A percentile compares a stretch with the other conserved stretches of the same genome.
Evolutionary conservation across 192 early-diverging fungal genomes (phyloP).

Genomic region (Lobosporangium transversale): DNA sequence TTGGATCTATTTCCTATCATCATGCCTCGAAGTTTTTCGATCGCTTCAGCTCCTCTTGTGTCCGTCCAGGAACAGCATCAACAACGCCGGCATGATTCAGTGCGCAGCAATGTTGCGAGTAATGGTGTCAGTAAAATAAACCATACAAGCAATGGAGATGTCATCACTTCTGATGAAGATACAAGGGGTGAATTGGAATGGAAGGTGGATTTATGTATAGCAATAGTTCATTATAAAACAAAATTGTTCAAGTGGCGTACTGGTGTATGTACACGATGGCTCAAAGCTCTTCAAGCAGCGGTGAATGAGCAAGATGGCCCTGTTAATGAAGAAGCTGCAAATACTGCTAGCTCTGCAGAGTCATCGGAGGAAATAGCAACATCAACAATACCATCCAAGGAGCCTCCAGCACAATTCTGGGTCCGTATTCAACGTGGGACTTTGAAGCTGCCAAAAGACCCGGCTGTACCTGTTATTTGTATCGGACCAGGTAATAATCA

Average conservation of each 20-base stretch:
- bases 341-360: neutral
- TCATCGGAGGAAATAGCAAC: neutral
- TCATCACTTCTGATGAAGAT: constrained; percentile 6
- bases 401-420: constrained; percentile 27
- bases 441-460: constrained; percentile 68
- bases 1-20: constrained; percentile 87
- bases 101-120: neutral
- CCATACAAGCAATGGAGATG: constrained; percentile 24
- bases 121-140: neutral
- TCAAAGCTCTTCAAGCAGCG: constrained; percentile 27
- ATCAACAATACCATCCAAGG: neutral
- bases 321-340: too few relatives aligned
- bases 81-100: neutral
- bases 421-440: constrained; percentile 72
- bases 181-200: constrained; percentile 39
- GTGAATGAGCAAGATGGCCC: neutral
- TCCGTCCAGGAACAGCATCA: constrained; percentile 34
- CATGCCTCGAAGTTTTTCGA: constrained; percentile 86
- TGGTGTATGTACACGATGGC: constrained; percentile 89
- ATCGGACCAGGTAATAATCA: constrained; percentile 77
- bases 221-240: constrained; percentile 88
- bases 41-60: constrained; percentile 71
- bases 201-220: constrained; percentile 81
- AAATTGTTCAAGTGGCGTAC: constrained; percentile 73
- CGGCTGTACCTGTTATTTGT: constrained; percentile 71